Conservation (phyloP, 805 yeast species). For the Yamadazyma scolyti region DNA sequence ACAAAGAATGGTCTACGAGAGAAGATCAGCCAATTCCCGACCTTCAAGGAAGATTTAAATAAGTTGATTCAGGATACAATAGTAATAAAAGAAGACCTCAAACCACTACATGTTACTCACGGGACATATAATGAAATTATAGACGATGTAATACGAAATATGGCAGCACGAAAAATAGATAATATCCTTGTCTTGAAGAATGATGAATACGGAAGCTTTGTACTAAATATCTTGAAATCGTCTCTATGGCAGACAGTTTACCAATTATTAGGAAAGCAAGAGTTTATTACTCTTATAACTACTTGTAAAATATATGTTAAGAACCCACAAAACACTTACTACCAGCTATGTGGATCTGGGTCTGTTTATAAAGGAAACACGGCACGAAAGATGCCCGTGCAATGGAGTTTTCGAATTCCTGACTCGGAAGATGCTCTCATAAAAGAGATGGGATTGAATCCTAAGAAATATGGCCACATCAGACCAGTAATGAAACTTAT, state of each 20-base stretch:
- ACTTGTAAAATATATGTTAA: slow-evolving; percentile 27
- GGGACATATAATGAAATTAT: slow-evolving; percentile 29
- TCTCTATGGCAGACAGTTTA: slow-evolving; percentile 43
- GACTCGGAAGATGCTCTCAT: no score
- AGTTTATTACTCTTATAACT: slow-evolving; percentile 38
- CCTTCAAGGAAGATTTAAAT: no score
- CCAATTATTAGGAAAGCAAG: slow-evolving; percentile 31
- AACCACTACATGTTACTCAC: no score
- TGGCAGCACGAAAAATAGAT: slow-evolving; percentile 21
- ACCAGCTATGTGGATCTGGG: slow-evolving; percentile 11
- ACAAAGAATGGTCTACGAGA: no score
- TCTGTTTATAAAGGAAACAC: not conserved
- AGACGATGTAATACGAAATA: slow-evolving; percentile 34
- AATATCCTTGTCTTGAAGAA: slow-evolving; percentile 47
- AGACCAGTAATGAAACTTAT: no score
- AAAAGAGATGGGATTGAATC: no score
- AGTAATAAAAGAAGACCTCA: no score
- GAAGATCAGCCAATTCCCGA: no score
- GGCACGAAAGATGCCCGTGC: no score
- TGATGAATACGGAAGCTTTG: slow-evolving; percentile 24
- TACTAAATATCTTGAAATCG: slow-evolving; percentile 38
- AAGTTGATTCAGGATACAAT: no score
- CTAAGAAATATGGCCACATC: no score
- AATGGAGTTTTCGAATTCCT: no score
- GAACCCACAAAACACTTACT: slow-evolving; percentile 3